Conservation (phyloP, 805 yeast species). For the Metschnikowia amazonensis region DNA sequence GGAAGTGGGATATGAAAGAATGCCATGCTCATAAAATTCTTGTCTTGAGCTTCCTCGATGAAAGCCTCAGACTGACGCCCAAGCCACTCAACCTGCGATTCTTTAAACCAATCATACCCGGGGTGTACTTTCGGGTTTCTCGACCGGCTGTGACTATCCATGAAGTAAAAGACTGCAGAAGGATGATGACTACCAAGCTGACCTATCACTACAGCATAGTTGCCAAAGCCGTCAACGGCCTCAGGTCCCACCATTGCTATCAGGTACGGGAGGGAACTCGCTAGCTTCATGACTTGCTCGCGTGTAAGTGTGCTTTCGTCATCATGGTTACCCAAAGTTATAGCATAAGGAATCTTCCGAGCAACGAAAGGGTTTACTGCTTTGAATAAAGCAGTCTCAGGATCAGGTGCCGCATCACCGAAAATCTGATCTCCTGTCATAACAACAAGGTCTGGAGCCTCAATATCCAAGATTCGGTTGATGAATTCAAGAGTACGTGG, state of each 20-base stretch:
- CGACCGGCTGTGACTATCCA: conserved; percentile 82
- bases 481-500: conserved; percentile 62
- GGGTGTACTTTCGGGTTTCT: conserved; percentile 60
- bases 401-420: conserved; percentile 76
- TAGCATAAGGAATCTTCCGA: conserved; percentile 75
- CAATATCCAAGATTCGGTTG: conserved; percentile 60
- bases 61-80: conserved; percentile 25
- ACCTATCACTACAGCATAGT: conserved; percentile 54
- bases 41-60: conserved; percentile 20
- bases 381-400: conserved; percentile 78
- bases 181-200: conserved; percentile 33
- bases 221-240: conserved; percentile 77
- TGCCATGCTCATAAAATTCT: conserved; percentile 67
- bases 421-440: conserved; percentile 89
- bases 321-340: conserved; percentile 91
- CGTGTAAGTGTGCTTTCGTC: conserved; percentile 65
- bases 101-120: conserved; percentile 86
- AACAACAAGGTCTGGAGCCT: conserved; percentile 80
- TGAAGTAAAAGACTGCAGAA: conserved; percentile 61
- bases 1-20: conserved; percentile 94
- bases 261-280: conserved; percentile 62
- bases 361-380: conserved; percentile 65
- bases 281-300: conserved; percentile 54
- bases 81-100: conserved; percentile 60
- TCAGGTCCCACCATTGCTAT: conserved; percentile 60